Percentiles rank a stretch among this genome's conserved stretches.
These are phyloP conservation scores for Penicillium sp. DNA, from an alignment of 2,329 filamentous ascomycete genomes.

Conservation along the genomic window DNA sequence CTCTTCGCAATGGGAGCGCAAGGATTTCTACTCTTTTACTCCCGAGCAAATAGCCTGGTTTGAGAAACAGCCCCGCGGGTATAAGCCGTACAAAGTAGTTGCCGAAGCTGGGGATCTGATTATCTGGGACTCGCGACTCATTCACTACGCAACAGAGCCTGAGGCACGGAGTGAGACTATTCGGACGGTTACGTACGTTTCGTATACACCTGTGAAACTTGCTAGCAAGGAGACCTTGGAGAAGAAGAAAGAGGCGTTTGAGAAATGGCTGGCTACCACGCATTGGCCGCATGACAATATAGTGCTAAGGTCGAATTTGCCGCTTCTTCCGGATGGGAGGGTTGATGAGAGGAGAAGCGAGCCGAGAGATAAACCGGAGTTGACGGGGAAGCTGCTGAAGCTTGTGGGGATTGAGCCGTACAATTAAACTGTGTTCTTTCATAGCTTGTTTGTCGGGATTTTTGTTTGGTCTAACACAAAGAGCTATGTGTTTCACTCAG, in stretches of 20 bases:
- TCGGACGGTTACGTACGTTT: slow-evolving; percentile 20
- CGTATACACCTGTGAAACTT: slow-evolving; percentile 18
- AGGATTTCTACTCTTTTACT: neutral
- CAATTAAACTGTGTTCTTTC: no score
- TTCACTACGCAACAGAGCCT: slow-evolving; percentile 23
- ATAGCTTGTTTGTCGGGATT: no score
- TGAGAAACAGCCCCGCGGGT: neutral
- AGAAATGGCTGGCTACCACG: slow-evolving; percentile 17
- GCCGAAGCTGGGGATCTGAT: slow-evolving; percentile 40
- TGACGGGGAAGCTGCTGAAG: neutral
- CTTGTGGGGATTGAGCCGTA: neutral
- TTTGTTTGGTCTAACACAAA: no score
- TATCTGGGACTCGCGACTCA: slow-evolving; percentile 43
- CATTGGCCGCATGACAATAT: slow-evolving; percentile 21
- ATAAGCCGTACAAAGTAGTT: slow-evolving; percentile 29
- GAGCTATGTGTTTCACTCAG: no score
- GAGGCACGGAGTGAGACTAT: slow-evolving; percentile 12
- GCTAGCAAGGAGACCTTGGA: neutral
- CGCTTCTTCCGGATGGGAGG: slow-evolving; percentile 14
- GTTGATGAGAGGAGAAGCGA: neutral
- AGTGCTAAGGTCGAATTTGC: slow-evolving; percentile 11
- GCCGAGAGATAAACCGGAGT: neutral
- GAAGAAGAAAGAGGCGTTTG: slow-evolving; percentile 17
- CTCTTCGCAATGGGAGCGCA: neutral
- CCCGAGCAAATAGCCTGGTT: neutral